Base-by-base conservation (phyloP, 352 stramenopile species). In the Peronospora farinosa region DNA sequence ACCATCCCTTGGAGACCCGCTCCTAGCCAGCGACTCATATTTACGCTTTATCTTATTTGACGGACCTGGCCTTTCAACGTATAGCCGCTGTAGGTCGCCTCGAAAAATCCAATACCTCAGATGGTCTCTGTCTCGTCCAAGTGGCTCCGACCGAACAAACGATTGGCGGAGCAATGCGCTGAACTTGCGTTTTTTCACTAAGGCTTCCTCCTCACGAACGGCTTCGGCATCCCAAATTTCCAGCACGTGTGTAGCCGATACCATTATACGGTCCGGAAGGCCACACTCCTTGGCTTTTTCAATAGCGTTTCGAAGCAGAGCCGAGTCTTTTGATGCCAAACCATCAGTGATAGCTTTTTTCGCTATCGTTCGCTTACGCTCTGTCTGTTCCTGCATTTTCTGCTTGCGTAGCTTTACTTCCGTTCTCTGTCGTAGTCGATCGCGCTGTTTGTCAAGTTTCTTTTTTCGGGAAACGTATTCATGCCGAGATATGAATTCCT, bases 381-480 rank as follows among this genome's bases (percentile, higher is more conserved):
- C 76, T 13, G 84, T 40, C 54, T 90, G 77, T 45, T 92, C 80
- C 30, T 78, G 60, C 2, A 69, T 25, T 30, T 73, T 79, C 27
- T 86, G 78, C 51, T 86, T 88, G 27, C 74, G 76, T n/a, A 74
- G 37, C 43, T 82, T 80, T 30, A 72, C 62, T 25, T 92, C 79
- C 1, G 68, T 51, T 46, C 66, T 71, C 25, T 68, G 63, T 17
- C 80, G 66, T 30, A 88, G 51, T 11, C 70, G 62, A 31, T 91
- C 78, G 5, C 80, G 78, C 33, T 88, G 73, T 8, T 56, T 57
- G 23, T 94, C 80, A 0, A 92, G 58, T 27, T 71, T 75, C 38
- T 90, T 90, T 57, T 81, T 84, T 11, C 79, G 69, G 2, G 76
- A 65, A 2, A 94, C 47, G 45, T 94, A 94, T 36, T 90, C 80